These are phyloP conservation scores for Eutypa lata DNA, from an alignment of 2,329 filamentous ascomycete genomes.

Conservation along the genomic window DNA sequence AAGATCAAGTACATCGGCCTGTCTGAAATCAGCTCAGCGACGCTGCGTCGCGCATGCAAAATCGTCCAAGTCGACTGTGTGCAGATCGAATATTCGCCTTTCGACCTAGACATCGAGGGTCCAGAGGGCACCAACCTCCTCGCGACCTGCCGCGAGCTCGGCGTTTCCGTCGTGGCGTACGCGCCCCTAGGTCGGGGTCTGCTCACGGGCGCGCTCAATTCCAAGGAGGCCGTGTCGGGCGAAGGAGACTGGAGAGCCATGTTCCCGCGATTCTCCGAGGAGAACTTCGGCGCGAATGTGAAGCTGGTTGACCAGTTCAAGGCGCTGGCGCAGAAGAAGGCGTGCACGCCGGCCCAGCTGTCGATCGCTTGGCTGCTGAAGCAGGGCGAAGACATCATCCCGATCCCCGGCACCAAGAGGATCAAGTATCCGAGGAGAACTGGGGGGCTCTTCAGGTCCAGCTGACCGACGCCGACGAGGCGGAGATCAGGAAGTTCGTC, in stretches of 20 bases:
- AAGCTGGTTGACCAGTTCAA: constrained; percentile 40
- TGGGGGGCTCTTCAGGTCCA: too few relatives aligned
- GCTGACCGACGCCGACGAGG: too few relatives aligned
- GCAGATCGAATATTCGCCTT: constrained; percentile 50
- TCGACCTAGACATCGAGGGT: constrained; percentile 44
- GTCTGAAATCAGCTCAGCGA: constrained; percentile 39
- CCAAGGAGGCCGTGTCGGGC: constrained; percentile 38
- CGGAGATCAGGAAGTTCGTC: too few relatives aligned
- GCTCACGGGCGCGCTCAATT: constrained; percentile 44
- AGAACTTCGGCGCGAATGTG: constrained; percentile 46
- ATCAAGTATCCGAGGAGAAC: too few relatives aligned
- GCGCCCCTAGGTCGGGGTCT: constrained; percentile 37
- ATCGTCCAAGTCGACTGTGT: constrained; percentile 45
- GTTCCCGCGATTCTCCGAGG: constrained; percentile 31
- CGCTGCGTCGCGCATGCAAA: constrained; percentile 44
- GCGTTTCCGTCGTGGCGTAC: constrained; percentile 31
- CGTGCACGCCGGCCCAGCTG: constrained; percentile 41
- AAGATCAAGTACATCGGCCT: constrained; percentile 49
- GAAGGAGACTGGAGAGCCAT: constrained; percentile 32
- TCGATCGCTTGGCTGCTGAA: constrained; percentile 45
- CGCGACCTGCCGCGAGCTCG: constrained; percentile 39
- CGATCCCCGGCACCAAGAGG: constrained; percentile 28
- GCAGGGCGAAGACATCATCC: constrained; percentile 16
- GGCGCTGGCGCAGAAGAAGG: constrained; percentile 40
- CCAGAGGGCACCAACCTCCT: constrained; percentile 27